Base-by-base conservation (phyloP, 306 rosid genomes). In the Quercus ilex region DNA sequence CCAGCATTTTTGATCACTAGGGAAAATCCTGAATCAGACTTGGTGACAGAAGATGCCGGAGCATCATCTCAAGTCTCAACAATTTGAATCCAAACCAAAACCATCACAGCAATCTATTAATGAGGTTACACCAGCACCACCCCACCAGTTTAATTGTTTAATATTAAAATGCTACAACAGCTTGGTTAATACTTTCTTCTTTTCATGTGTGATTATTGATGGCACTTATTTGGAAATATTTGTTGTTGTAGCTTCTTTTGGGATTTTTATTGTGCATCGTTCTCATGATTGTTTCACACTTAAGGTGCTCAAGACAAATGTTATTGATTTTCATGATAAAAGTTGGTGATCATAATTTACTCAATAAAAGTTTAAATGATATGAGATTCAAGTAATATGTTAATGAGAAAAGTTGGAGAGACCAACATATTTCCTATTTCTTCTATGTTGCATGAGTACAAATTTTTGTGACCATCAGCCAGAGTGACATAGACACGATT, bases 151-250 rank as follows among this genome's bases (percentile, higher is more conserved):
- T 31, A 4, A 31, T 31, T 31, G 35, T 31, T 35, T 35, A 35
- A 35, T 33, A 33, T 35, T 35, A 35, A 35, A 35, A 35, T 35
- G 41, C 41, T 35, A 35, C 8, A 6, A 6, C 1, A 96, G 83
- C 83, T 95, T 77, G 99, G 98, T 95, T 74, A 70, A 92, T 85
- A 73, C 53, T 76, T 67, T 33, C 12, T 31, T 77, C 74, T 20
- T 33, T 57, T 26, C 68, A 11, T 13, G 3, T 15, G 51, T 20
- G n/a, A 26, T 33, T 35, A 21, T 59, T 76, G 52, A 25, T 11
- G 10, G 23, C 38, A 72, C 69, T 74, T 26, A 19, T 2, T 68
- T 82, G 55, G 35, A 55, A 6, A 71, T 21, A 17, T 46, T 4
- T 25, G 18, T 51, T 65, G 31, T 68, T 3, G 60, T 76, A 60